phyloP scores from a whole-genome alignment of 2,329 filamentous ascomycete genomes.

The Juglanconis sp. region DNA sequence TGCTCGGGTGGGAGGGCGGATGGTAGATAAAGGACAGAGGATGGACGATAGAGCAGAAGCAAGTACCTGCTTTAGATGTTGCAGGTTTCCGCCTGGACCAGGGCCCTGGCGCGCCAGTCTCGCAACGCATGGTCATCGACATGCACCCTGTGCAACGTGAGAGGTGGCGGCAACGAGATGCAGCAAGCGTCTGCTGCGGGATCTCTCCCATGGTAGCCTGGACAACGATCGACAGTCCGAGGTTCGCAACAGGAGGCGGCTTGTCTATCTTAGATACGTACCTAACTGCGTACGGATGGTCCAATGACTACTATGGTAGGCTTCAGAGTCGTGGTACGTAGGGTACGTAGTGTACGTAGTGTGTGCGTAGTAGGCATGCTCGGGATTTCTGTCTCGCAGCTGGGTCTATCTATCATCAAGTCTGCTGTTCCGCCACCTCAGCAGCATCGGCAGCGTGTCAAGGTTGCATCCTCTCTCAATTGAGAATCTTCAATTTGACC shows the following conservation, averaged over 20 bases:
- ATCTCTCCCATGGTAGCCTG: background rate
- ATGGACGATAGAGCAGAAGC: background rate
- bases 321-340: too few relatives aligned
- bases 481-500: background rate
- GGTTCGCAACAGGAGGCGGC: too few relatives aligned
- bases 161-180: conserved; percentile 3
- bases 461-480: background rate
- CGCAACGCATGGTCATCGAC: background rate
- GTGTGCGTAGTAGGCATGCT: background rate
- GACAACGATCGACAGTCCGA: background rate
- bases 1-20: background rate
- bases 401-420: too few relatives aligned
- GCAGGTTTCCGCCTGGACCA: background rate
- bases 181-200: background rate
- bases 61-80: background rate
- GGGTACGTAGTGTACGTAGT: background rate
- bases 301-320: too few relatives aligned
- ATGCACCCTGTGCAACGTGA: background rate
- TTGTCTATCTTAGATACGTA: too few relatives aligned
- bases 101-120: background rate
- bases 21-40: background rate
- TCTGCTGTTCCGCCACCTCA: too few relatives aligned
- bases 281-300: too few relatives aligned
- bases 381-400: background rate
- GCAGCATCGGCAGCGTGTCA: background rate